Evolutionary conservation across 257 asterid genomes (phyloP).

Genomic region (Leptodermis oblonga): DNA sequence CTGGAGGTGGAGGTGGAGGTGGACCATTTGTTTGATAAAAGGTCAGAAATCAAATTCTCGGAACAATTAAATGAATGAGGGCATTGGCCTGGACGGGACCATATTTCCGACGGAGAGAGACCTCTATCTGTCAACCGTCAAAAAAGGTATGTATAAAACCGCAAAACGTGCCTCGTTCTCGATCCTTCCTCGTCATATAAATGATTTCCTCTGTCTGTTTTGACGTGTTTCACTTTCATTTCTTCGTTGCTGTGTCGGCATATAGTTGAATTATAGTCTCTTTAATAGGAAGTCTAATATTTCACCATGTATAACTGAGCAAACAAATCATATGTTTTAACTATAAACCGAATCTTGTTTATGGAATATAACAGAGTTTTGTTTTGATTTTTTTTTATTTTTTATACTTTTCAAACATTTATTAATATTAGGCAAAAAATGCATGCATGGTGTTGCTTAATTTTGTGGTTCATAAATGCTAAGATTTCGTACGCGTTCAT

Average conservation of each 20-base stretch:
- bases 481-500: too few relatives aligned
- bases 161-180: slow-evolving; percentile 10
- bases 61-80: neutral
- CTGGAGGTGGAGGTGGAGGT: neutral
- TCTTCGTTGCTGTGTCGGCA: neutral
- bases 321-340: too few relatives aligned
- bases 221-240: neutral
- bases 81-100: slow-evolving; percentile 9
- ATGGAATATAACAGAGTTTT: too few relatives aligned
- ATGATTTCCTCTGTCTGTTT: neutral
- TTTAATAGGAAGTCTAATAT: too few relatives aligned
- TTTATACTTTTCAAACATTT: too few relatives aligned
- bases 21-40: neutral
- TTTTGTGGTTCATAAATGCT: too few relatives aligned
- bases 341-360: too few relatives aligned
- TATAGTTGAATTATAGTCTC: neutral
- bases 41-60: neutral
- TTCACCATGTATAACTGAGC: too few relatives aligned
- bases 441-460: too few relatives aligned
- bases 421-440: too few relatives aligned
- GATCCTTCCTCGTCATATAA: neutral
- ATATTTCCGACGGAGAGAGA: slow-evolving; percentile 7
- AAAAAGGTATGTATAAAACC: neutral
- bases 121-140: neutral
- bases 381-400: too few relatives aligned